Base-by-base conservation (phyloP, 2,329 filamentous ascomycete species). In the Trichoderma guizhouense region DNA sequence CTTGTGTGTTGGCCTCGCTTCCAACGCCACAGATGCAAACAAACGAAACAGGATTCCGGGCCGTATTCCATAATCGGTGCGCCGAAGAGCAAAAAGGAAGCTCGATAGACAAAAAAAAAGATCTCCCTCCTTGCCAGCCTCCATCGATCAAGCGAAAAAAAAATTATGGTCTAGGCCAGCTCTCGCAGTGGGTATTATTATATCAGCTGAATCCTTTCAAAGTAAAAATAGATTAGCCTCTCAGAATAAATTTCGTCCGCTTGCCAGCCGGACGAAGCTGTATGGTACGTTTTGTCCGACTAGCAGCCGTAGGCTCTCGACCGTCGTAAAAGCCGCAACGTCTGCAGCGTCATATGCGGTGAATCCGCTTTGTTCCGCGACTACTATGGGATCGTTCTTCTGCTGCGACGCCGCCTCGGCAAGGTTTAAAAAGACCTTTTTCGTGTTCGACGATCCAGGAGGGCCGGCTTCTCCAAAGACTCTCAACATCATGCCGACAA, bases 221-320 rank as follows among this genome's bases (percentile, higher is more conserved):
- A 53, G 30, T 32, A 36, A 62, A 69, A 69, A 53, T 58, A 53
- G 26, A 21, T 60, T 21, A 65, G 69, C 51, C 8, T 57, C 61
- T 77, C 79, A 88, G 74, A 84, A 87, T 73, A 86, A 80, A 32
- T 82, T 83, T 26, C 85, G 81, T 3, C 87, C 87, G 63, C 86
- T 86, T 2, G 93, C 92, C 78, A 96, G 84, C 63, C 93, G 86
- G 55, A 96, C 93, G 83, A 97, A 97, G 81, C 93, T 94, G 81
- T 94, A 95, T 7, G 92, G 92, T 71, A 96, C 93, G 79, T 96
- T 96, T 82, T 96, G 93, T 11, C 93, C 93, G 12, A 95, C 92
- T 28, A 97, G 85, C 72, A 95, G 81, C 75, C 93, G 86, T 70
- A 96, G 82, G 63, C 91, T 95, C 82, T 96, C 92, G 6, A 95